Evolutionary conservation across 768 basidiomycete species (phyloP).

Genomic region (Naganishia antarctica): DNA sequence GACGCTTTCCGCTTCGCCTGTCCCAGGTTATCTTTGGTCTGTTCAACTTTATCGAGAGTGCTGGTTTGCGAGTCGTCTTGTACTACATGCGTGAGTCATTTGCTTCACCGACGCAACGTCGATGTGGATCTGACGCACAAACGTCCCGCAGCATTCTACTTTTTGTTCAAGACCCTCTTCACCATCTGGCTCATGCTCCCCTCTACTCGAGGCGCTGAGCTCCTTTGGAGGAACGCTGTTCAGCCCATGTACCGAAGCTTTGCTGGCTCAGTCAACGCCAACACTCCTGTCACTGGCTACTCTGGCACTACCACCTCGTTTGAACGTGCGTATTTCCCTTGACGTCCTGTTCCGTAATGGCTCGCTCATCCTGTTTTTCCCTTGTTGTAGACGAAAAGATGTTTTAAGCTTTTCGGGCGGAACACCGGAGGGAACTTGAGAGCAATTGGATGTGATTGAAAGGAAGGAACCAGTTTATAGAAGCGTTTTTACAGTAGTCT

Average conservation of each 20-base stretch:
- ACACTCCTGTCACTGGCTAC: slow-evolving; percentile 48
- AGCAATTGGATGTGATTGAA: neutral
- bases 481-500: too few species aligned
- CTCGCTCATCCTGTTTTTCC: neutral
- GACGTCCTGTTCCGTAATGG: too few species aligned
- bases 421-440: too few species aligned
- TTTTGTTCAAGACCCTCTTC: slow-evolving; percentile 82
- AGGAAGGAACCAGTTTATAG: neutral
- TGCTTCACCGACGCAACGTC: neutral
- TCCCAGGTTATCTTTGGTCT: slow-evolving; percentile 69
- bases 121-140: neutral
- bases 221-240: slow-evolving; percentile 67
- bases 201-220: slow-evolving; percentile 64
- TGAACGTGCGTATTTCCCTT: slow-evolving; percentile 40
- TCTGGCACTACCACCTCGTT: slow-evolving; percentile 46
- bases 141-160: slow-evolving; percentile 77
- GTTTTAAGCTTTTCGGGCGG: too few species aligned
- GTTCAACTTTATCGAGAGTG: slow-evolving; percentile 85
- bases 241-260: slow-evolving; percentile 62
- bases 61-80: slow-evolving; percentile 74
- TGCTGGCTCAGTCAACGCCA: slow-evolving; percentile 38
- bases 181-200: slow-evolving; percentile 64
- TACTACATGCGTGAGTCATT: slow-evolving; percentile 56
- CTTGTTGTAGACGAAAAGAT: slow-evolving; percentile 33
- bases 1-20: neutral